Conservation (phyloP, 2,329 filamentous ascomycete species). For the Alternaria solani region DNA sequence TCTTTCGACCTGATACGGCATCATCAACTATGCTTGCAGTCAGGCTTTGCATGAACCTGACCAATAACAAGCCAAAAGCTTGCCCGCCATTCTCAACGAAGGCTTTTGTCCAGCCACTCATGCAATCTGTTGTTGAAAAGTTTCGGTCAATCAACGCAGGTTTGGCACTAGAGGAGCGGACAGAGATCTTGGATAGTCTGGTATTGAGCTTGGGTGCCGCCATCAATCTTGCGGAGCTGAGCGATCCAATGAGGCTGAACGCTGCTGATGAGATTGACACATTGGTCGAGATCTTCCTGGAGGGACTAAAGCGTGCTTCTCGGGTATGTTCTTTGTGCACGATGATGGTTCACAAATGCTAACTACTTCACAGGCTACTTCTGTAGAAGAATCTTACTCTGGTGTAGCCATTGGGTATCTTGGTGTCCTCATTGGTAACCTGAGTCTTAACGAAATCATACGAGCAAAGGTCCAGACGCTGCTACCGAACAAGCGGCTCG, state of each 20-base stretch:
- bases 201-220: constrained; percentile 81
- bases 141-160: constrained; percentile 33
- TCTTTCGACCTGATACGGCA: constrained; percentile 30
- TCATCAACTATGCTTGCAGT: constrained; percentile 59
- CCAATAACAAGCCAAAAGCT: constrained; percentile 77
- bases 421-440: constrained; percentile 81
- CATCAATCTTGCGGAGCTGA: constrained; percentile 88
- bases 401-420: constrained; percentile 89
- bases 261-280: constrained; percentile 58
- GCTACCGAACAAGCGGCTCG: constrained; percentile 59
- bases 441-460: constrained; percentile 68
- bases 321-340: constrained; percentile 65
- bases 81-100: constrained; percentile 71
- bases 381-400: constrained; percentile 73
- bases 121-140: constrained; percentile 37
- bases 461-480: constrained; percentile 52
- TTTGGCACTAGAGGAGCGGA: constrained; percentile 60
- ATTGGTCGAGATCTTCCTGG: constrained; percentile 72
- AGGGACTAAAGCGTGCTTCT: constrained; percentile 69
- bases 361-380: constrained; percentile 55
- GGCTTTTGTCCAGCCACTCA: constrained; percentile 58
- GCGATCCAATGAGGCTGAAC: constrained; percentile 61
- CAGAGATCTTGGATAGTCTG: constrained; percentile 70
- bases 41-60: constrained; percentile 82
- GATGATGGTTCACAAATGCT: constrained; percentile 11